Evolutionary conservation across 441 rosid species (phyloP).

Genomic region (Theobroma grandiflorum): DNA sequence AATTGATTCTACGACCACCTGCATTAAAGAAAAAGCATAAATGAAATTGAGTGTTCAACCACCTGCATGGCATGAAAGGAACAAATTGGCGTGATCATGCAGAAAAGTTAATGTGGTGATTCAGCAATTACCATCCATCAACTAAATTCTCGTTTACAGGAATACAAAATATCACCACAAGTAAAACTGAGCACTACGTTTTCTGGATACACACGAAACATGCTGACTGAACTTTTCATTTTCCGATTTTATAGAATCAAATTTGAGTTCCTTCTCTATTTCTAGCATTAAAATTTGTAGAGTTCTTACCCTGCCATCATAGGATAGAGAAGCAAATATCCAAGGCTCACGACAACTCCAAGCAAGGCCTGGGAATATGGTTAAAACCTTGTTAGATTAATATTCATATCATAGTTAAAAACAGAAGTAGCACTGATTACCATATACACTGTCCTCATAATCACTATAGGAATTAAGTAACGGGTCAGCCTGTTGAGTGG

Average conservation of each 20-base stretch:
- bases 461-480: constrained; percentile 78
- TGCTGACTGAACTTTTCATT: no score
- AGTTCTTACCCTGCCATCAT: constrained; percentile 89
- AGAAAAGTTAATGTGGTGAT: no score
- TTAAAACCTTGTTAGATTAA: constrained; percentile 23
- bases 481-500: constrained; percentile 52
- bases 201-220: no score
- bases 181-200: no score
- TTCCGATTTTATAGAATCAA: no score
- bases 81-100: neutral
- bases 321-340: constrained; percentile 93
- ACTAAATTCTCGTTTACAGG: no score
- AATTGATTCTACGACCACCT: constrained; percentile 78
- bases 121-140: no score
- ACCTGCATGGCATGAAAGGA: constrained; percentile 12
- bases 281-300: neutral
- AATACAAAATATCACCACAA: no score
- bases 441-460: constrained; percentile 91
- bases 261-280: neutral
- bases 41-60: constrained; percentile 5
- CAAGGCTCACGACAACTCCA: constrained; percentile 96
- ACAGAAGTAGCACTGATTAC: constrained; percentile 43
- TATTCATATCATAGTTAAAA: constrained; percentile 16
- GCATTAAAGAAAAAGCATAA: constrained; percentile 24
- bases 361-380: constrained; percentile 69